Conservation (phyloP, 495 filamentous ascomycete species). For the Neurospora sp. region DNA sequence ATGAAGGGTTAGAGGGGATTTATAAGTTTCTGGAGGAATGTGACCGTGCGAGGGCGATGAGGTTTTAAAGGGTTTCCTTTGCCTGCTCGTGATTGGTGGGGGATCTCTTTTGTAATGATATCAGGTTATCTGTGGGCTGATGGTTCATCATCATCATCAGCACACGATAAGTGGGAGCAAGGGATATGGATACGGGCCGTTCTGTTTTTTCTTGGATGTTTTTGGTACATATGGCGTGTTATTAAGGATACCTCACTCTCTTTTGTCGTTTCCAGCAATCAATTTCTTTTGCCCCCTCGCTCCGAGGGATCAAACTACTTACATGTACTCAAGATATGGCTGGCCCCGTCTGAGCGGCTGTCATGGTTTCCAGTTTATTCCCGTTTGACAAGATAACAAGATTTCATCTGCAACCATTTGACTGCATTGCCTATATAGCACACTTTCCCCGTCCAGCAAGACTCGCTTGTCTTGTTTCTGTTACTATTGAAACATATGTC, state of each 20-base stretch:
- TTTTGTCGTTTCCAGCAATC: not conserved
- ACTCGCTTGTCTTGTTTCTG: not conserved
- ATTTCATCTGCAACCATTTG: no score
- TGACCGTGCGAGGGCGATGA: constrained; percentile 44
- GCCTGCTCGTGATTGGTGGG: not conserved
- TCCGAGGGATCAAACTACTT: constrained; percentile 1
- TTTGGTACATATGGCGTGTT: not conserved
- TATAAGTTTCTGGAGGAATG: constrained; percentile 82
- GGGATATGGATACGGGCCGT: not conserved
- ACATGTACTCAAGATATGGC: not conserved
- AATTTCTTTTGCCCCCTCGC: not conserved
- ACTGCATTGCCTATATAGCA: not conserved
- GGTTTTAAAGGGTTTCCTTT: not conserved
- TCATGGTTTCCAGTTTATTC: not conserved
- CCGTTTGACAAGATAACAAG: not conserved
- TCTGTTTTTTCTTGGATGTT: not conserved
- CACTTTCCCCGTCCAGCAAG: not conserved
- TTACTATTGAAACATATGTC: not conserved
- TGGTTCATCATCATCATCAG: not conserved
- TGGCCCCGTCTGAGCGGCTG: not conserved
- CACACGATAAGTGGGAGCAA: not conserved
- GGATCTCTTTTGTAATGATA: not conserved
- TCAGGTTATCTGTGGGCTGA: not conserved
- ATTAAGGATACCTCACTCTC: constrained; percentile 1
- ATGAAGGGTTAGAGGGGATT: constrained; percentile 76